These are phyloP conservation scores for Aphanomyces euteiches DNA, from an alignment of 352 stramenopile species.

Conservation along the genomic window DNA sequence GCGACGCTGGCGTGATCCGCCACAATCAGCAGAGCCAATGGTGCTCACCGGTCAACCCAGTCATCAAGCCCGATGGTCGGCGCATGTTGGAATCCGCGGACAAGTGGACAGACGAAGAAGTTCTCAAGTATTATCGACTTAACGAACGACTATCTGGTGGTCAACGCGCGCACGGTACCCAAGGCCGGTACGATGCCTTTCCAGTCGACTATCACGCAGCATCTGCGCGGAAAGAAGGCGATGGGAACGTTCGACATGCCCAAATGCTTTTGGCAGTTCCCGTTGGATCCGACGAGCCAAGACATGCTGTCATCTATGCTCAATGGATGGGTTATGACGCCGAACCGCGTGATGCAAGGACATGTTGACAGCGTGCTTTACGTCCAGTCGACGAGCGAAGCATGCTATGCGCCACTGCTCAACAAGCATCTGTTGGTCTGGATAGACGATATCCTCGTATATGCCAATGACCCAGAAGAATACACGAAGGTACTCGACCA, in stretches of 20 bases:
- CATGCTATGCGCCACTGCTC: no score
- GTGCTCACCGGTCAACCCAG: neutral
- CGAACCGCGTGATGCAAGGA: neutral
- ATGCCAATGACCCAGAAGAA: no score
- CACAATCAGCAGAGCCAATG: neutral
- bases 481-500: no score
- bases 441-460: no score
- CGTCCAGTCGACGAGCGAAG: conserved; percentile 27
- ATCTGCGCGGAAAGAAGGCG: neutral
- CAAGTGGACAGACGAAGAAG: conserved; percentile 14
- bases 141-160: conserved; percentile 2
- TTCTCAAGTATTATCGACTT: conserved; percentile 29
- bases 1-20: neutral
- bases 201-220: neutral
- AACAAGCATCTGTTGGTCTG: no score
- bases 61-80: neutral
- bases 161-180: neutral
- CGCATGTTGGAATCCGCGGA: conserved; percentile 2
- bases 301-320: neutral
- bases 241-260: neutral
- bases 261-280: neutral
- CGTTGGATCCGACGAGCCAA: conserved; percentile 14
- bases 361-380: neutral
- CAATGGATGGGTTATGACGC: neutral
- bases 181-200: neutral